Evolutionary conservation across 1,284 basidiomycete genomes (phyloP).

Genomic region (Irpex sp.): DNA sequence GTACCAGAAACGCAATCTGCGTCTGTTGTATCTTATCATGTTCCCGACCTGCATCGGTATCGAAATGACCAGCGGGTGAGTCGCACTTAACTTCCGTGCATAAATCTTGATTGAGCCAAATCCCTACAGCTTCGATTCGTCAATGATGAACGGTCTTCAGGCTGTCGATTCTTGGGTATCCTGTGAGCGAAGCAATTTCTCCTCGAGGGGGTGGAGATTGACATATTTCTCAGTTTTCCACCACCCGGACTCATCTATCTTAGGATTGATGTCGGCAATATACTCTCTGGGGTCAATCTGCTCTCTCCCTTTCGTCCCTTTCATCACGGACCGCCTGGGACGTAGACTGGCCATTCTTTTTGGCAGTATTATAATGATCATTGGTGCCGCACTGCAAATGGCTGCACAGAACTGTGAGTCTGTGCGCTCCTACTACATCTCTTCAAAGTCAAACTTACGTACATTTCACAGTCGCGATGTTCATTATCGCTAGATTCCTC

Average conservation of each 20-base stretch:
- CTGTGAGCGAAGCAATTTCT: conserved; percentile 30
- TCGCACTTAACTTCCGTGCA: conserved; percentile 1
- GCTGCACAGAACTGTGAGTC: conserved; percentile 55
- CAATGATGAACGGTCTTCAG: conserved; percentile 63
- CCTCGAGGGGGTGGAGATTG: background rate
- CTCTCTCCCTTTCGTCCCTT: conserved; percentile 61
- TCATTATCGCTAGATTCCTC: conserved; percentile 45
- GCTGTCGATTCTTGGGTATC: conserved; percentile 56
- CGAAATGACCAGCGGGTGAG: conserved; percentile 58
- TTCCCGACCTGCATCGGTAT: conserved; percentile 58
- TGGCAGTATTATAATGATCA: conserved; percentile 59
- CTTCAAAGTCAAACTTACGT: too few relatives aligned
- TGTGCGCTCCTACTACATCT: too few relatives aligned
- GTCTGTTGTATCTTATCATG: conserved; percentile 46
- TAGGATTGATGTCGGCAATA: conserved; percentile 50
- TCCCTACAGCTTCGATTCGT: conserved; percentile 45
- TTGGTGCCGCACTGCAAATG: conserved; percentile 64
- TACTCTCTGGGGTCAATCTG: conserved; percentile 53
- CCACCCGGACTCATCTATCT: conserved; percentile 43
- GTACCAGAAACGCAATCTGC: conserved; percentile 52
- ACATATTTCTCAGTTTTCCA: conserved; percentile 36
- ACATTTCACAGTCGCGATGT: conserved; percentile 43
- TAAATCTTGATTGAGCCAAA: background rate
- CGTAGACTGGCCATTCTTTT: conserved; percentile 56
- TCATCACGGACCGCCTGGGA: conserved; percentile 60